Conservation (phyloP, 345 rosid genomes). For the Moricandia arvensis region DNA sequence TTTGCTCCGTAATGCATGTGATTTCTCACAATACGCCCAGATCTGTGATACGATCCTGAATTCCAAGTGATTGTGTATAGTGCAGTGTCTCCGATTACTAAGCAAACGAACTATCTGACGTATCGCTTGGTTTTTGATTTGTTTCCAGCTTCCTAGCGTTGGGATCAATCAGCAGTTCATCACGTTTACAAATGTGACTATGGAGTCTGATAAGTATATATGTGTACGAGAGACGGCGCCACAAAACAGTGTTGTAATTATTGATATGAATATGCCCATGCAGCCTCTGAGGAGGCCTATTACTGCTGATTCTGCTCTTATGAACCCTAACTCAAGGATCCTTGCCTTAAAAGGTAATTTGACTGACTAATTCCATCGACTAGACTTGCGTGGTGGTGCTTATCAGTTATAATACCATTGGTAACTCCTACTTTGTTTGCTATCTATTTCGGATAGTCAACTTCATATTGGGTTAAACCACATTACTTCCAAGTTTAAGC, state of each 20-base stretch:
- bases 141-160: conserved; percentile 58
- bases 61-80: not conserved
- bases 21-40: conserved; percentile 2
- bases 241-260: conserved; percentile 74
- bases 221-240: conserved; percentile 88
- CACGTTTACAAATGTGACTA: conserved; percentile 74
- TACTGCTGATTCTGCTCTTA: conserved; percentile 81
- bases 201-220: conserved; percentile 86
- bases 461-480: no score
- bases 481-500: no score
- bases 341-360: conserved; percentile 73
- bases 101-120: conserved; percentile 11
- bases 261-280: conserved; percentile 81
- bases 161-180: conserved; percentile 80
- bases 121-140: conserved; percentile 20
- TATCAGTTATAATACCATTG: not conserved
- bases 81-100: conserved; percentile 13
- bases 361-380: not conserved
- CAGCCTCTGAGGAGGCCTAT: conserved; percentile 84
- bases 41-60: conserved; percentile 29
- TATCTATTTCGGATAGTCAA: no score
- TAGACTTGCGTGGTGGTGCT: not conserved
- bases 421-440: no score
- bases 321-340: conserved; percentile 84
- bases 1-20: not conserved